phyloP scores from a whole-genome alignment of 345 rosid species.

The Ceriops tagal region DNA sequence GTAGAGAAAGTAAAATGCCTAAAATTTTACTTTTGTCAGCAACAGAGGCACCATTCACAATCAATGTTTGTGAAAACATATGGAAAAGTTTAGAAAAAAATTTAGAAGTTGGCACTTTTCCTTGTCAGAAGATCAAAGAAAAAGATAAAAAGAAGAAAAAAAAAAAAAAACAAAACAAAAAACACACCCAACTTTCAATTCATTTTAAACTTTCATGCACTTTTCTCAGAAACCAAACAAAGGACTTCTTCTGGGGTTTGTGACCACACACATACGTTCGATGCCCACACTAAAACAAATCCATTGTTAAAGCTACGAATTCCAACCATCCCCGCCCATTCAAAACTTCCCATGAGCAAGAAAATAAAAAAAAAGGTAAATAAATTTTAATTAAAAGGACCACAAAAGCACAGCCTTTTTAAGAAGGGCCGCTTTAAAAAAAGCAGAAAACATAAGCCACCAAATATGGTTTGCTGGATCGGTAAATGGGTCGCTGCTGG shows the following conservation, averaged over 20 bases:
- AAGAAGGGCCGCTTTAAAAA: slow-evolving; percentile 1
- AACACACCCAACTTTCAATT: not conserved
- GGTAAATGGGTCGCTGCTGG: slow-evolving; percentile 11
- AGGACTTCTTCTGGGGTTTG: not conserved
- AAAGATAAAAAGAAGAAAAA: not conserved
- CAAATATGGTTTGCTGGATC: not conserved
- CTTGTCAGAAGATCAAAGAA: too few relatives aligned
- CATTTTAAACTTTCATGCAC: not conserved
- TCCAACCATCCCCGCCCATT: not conserved
- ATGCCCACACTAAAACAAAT: not conserved
- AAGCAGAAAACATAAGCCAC: slow-evolving; percentile 1
- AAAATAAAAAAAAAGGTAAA: too few relatives aligned
- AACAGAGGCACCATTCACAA: too few relatives aligned
- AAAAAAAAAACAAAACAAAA: not conserved
- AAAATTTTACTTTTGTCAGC: too few relatives aligned
- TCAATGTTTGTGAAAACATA: too few relatives aligned
- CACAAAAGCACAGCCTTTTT: not conserved
- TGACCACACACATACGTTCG: not conserved
- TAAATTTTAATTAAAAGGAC: too few relatives aligned
- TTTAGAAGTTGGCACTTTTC: too few relatives aligned
- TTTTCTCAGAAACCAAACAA: slow-evolving; percentile 18
- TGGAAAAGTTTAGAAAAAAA: too few relatives aligned
- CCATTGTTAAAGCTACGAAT: not conserved
- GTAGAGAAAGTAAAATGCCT: too few relatives aligned
- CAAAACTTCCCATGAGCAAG: too few relatives aligned